Percentiles rank a stretch among this genome's conserved stretches.
phyloP scores from a whole-genome alignment of 257 asterid genomes.

The Verbascum thapsus region DNA sequence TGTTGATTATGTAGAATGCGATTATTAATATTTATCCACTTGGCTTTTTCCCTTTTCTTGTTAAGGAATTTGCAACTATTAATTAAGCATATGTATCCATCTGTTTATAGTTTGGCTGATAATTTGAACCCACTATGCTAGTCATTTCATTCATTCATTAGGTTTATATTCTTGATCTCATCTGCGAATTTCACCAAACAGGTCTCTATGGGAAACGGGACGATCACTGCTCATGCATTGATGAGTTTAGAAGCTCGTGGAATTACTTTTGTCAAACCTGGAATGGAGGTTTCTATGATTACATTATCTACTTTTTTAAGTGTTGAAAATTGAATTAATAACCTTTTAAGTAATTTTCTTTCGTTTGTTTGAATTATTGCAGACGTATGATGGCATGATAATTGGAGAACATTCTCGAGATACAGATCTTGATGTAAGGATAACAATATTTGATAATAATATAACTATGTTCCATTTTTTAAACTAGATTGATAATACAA shows the following conservation, averaged over 20 bases:
- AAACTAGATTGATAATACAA: constrained; percentile 29
- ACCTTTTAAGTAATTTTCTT: constrained; percentile 6
- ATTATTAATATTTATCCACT: background rate
- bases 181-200: constrained; percentile 40
- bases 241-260: constrained; percentile 96
- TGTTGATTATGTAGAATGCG: background rate
- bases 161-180: constrained; percentile 26
- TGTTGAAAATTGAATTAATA: background rate
- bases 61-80: background rate
- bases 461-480: constrained; percentile 2
- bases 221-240: constrained; percentile 86
- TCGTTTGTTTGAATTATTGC: constrained; percentile 29
- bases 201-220: constrained; percentile 92
- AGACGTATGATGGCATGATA: constrained; percentile 99
- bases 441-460: constrained; percentile 1
- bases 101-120: constrained; percentile 6
- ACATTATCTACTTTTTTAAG: constrained; percentile 17
- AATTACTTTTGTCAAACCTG: constrained; percentile 80
- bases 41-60: constrained; percentile 1
- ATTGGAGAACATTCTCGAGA: constrained; percentile 98
- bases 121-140: background rate
- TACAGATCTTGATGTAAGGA: constrained; percentile 92
- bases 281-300: constrained; percentile 66
- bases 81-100: background rate
- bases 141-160: constrained; percentile 5